phyloP scores from a whole-genome alignment of 192 early-diverging fungal species.

The Geranomyces michiganensis region DNA sequence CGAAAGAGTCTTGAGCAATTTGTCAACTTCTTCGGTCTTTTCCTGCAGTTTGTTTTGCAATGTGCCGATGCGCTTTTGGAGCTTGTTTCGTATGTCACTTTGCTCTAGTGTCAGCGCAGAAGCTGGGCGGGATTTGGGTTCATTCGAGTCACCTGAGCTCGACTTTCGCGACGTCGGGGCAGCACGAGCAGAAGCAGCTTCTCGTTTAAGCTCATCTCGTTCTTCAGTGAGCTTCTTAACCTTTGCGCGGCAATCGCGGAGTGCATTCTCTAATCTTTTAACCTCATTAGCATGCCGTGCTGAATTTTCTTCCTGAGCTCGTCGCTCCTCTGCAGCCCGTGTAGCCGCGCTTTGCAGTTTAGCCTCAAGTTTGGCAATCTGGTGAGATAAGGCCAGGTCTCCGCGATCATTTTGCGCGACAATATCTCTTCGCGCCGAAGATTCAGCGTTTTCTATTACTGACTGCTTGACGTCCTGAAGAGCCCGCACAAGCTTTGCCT shows the following conservation, averaged over 20 bases:
- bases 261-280: constrained; percentile 16
- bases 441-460: constrained; percentile 34
- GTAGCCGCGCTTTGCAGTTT: constrained; percentile 20
- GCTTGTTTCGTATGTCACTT: constrained; percentile 47
- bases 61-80: constrained; percentile 27
- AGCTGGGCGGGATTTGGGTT: neutral
- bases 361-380: constrained; percentile 35
- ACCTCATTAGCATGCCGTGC: constrained; percentile 20
- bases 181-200: neutral
- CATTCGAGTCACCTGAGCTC: too few relatives aligned
- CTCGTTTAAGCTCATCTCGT: constrained; percentile 1
- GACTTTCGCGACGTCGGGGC: too few relatives aligned
- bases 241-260: constrained; percentile 9
- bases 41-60: constrained; percentile 41
- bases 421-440: constrained; percentile 28
- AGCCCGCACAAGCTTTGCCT: constrained; percentile 32
- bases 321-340: too few relatives aligned
- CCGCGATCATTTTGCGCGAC: constrained; percentile 18
- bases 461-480: constrained; percentile 37
- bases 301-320: constrained; percentile 6
- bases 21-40: constrained; percentile 30
- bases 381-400: constrained; percentile 12
- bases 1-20: neutral
- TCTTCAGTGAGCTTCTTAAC: constrained; percentile 21
- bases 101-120: constrained; percentile 10